Percentiles rank a stretch among this genome's conserved stretches.
Evolutionary conservation across 2,329 filamentous ascomycete genomes (phyloP).

Genomic region (Tolypocladium album): DNA sequence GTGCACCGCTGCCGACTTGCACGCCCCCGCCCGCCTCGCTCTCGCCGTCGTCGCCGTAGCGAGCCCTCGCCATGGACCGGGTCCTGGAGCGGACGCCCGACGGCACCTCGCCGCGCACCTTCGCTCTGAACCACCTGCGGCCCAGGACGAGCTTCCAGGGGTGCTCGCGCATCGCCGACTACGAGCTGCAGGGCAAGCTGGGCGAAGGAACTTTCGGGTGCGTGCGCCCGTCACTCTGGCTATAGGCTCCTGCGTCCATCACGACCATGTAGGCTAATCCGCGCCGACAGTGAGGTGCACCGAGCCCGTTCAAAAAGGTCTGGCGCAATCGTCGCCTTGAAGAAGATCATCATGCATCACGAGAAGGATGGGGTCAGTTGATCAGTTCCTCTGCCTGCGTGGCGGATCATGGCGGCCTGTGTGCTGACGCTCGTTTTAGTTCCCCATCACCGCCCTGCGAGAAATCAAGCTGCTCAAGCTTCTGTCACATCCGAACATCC

Average conservation of each 20-base stretch:
- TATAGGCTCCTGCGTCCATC: neutral
- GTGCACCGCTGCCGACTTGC: neutral
- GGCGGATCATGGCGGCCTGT: neutral
- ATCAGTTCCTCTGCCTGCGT: neutral
- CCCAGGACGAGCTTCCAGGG: constrained; percentile 59
- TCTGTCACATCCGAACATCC: constrained; percentile 79
- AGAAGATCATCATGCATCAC: constrained; percentile 99
- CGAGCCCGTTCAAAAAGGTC: constrained; percentile 71
- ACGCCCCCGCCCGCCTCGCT: neutral
- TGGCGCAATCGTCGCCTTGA: constrained; percentile 71
- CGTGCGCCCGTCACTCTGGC: constrained; percentile 13
- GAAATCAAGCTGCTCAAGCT: constrained; percentile 97
- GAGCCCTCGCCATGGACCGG: constrained; percentile 16
- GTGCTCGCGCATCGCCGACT: constrained; percentile 73
- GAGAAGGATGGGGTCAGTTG: constrained; percentile 81
- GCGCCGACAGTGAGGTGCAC: constrained; percentile 62
- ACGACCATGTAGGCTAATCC: constrained; percentile 3
- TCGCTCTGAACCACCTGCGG: constrained; percentile 45
- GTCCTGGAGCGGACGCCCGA: constrained; percentile 18
- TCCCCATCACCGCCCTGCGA: constrained; percentile 94
- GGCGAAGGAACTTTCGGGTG: constrained; percentile 94
- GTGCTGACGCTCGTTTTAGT: constrained; percentile 34
- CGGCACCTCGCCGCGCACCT: constrained; percentile 42
- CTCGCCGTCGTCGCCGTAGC: neutral
- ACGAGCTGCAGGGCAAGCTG: constrained; percentile 71